Evolutionary conservation across 2,329 filamentous ascomycete species (phyloP), one percentile per base, ranked within the genome.

Genomic region (Ascochyta koolunga): DNA sequence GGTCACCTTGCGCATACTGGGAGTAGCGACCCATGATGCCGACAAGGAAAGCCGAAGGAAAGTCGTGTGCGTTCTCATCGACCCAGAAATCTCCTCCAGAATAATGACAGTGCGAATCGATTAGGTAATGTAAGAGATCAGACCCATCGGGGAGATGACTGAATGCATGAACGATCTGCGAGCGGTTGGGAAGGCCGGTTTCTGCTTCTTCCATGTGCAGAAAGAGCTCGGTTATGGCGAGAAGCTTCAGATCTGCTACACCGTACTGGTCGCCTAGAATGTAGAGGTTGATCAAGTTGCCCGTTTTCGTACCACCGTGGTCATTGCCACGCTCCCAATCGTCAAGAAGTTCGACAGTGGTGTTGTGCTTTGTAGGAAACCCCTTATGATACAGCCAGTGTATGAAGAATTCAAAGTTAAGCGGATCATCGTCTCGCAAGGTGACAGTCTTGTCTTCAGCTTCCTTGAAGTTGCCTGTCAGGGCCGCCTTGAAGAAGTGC

Each of bases 341-440:
- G 1, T 15, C n/a, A 7, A 50, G 39, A 13, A 50, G 24, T 9
- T 41, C 38, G 11, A 11, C 16, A n/a, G 27, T 6, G 3, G 47
- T 32, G 7, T 50, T 24, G 22, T 21, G 13, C 22, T 31, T 18
- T 3, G 5, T 6, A 3, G 52, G 59, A 9, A 63, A 43, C 0
- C 36, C 33, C 24, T 55, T 33, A 18, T 60, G 42, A 24, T 63
- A 60, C 11, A 64, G 33, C 61, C 60, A 66, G 31, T 64, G 50
- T n/a, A 59, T 36, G 32, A 59, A 56, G 36, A 54, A 40, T 40
- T 62, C 50, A 43, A 64, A 61, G 5, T 21, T 47, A 2, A 38
- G 5, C 0, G 33, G 13, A 4, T 52, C 18, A 2, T 58, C 54
- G 4, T 61, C 48, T 35, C 31, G 11, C 5, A 60, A 32, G 2